Evolutionary conservation across 169 alveolate genomes (phyloP).

Genomic region (Amoebophrya sp.): DNA sequence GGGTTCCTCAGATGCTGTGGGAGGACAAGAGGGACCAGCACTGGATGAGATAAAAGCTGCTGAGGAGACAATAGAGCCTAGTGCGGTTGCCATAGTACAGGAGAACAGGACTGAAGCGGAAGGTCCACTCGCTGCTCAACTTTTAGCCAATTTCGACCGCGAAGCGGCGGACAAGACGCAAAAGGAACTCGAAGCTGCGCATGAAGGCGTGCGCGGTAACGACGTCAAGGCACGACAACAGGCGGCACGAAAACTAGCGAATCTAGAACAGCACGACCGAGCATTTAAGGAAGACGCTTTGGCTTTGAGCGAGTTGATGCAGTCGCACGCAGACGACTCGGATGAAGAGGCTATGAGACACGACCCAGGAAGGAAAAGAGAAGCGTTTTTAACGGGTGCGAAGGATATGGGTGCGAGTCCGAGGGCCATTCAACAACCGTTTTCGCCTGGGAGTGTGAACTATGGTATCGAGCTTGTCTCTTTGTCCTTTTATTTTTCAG

Average conservation of each 20-base stretch:
- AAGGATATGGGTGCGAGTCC: neutral
- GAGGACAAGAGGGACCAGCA: too few relatives aligned
- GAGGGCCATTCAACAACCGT: neutral
- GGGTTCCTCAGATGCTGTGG: too few relatives aligned
- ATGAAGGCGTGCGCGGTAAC: neutral
- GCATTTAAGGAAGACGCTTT: neutral
- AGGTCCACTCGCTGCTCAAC: too few relatives aligned
- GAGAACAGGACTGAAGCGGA: too few relatives aligned
- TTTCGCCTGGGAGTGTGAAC: neutral
- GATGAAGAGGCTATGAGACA: neutral
- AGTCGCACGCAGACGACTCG: neutral
- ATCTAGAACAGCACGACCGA: neutral
- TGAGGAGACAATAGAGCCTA: too few relatives aligned
- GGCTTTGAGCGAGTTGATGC: neutral
- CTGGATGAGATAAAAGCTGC: too few relatives aligned
- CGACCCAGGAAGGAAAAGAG: neutral
- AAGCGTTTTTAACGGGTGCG: slow-evolving; percentile 11
- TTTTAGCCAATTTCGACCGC: too few relatives aligned
- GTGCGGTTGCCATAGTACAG: too few relatives aligned
- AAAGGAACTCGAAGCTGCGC: too few relatives aligned
- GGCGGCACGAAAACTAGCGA: neutral
- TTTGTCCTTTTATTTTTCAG: neutral
- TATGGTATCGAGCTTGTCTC: neutral
- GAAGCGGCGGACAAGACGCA: too few relatives aligned
- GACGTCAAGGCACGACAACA: neutral